Conservation (phyloP, 345 rosid genomes). For the Boechera divaricarpa region DNA sequence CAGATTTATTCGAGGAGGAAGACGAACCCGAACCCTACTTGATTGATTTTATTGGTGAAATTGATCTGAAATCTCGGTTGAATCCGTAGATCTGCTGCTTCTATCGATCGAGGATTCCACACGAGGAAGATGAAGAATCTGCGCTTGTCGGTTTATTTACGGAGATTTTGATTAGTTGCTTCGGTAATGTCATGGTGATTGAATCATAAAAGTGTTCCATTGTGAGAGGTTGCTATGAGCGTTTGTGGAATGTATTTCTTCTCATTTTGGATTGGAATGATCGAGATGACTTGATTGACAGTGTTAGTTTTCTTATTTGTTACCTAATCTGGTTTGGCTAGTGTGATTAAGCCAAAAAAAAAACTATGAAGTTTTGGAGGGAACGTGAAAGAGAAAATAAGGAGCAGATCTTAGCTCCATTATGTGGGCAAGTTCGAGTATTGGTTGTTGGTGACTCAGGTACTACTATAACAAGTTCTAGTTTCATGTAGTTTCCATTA, state of each 20-base stretch:
- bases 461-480: conserved; percentile 13
- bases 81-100: conserved; percentile 12
- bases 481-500: background rate
- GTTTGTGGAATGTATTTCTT: conserved; percentile 17
- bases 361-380: conserved; percentile 79
- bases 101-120: background rate
- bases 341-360: background rate
- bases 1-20: conserved; percentile 24
- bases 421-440: conserved; percentile 96
- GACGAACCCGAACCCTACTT: conserved; percentile 37
- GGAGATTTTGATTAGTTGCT: background rate
- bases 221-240: conserved; percentile 20
- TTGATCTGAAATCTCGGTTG: conserved; percentile 7
- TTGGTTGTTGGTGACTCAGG: conserved; percentile 99
- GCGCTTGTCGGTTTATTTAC: background rate
- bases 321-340: conserved; percentile 7
- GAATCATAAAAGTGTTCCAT: background rate
- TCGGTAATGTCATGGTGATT: background rate
- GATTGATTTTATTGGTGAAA: conserved; percentile 13
- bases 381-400: conserved; percentile 88
- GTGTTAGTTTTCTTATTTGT: background rate
- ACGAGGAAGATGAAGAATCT: conserved; percentile 19
- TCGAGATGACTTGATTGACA: conserved; percentile 19
- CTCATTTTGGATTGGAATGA: background rate
- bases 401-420: conserved; percentile 74